Evolutionary conservation across 2,329 filamentous ascomycete genomes (phyloP), one percentile per base, ranked within the genome.

Genomic region (Thelonectria rubi): DNA sequence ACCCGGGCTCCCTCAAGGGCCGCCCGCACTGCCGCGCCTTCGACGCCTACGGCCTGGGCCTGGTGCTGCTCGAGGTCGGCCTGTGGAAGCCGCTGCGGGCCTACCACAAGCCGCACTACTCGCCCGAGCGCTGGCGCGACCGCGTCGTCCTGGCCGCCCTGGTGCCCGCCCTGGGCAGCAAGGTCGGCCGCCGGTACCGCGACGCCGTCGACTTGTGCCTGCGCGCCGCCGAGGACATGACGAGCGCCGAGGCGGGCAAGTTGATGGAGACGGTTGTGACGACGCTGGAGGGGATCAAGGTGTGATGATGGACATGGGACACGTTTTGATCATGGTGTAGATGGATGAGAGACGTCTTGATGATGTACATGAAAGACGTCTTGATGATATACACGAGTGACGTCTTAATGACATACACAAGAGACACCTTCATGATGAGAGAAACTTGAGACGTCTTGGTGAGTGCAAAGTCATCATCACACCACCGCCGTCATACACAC

Each of bases 11-110:
- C 1, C 67, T 80, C 12, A 74, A 77, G 12, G 79, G 77, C 3
- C 74, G 76, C 21, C 72, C 79, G 3, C 82, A 80, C 70, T 77
- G 77, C 66, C 85, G 85, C 62, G 74, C 75, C 30, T 83, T 80
- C 63, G 84, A 87, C 66, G 72, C 86, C 7, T 86, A 86, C 72
- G 81, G 78, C 58, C 73, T 86, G 3, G 83, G 83, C 1, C 76
- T 84, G 5, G 73, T 85, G 2, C 74, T 85, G 8, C 75, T 84
- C 6, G 82, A 85, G 72, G 81, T 85, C 45, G 80, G 81, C 2
- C 70, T 81, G n/a, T 83, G 81, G 79, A 79, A 81, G 67, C 69
- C 74, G 37, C 67, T 82, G 10, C 75, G 78, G 65, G 70, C 72
- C 1, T 80, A 78, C 54, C 73, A 80, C 66, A 80, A 77, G 66